These are phyloP conservation scores for Tricladium varicosporioides DNA, from an alignment of 2,329 filamentous ascomycete genomes.

Conservation along the genomic window DNA sequence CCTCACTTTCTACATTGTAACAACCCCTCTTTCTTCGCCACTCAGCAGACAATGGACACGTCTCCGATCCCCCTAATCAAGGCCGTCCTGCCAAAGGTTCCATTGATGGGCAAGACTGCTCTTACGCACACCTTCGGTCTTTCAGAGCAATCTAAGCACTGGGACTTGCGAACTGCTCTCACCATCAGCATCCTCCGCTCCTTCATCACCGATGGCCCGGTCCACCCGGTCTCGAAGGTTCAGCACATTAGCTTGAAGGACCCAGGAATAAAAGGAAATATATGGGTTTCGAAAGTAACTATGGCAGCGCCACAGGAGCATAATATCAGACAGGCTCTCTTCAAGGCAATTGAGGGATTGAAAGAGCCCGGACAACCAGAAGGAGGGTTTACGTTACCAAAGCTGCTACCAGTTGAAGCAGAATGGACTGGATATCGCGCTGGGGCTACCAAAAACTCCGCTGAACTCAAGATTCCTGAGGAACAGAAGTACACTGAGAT, in stretches of 20 bases:
- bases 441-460: conserved; percentile 47
- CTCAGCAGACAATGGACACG: conserved; percentile 19
- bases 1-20: neutral
- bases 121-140: conserved; percentile 63
- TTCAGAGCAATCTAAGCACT: conserved; percentile 70
- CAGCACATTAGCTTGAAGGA: conserved; percentile 65
- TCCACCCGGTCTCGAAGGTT: conserved; percentile 50
- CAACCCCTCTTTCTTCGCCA: neutral
- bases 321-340: conserved; percentile 56
- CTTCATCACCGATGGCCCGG: conserved; percentile 44
- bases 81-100: conserved; percentile 50
- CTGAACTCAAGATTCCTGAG: conserved; percentile 57
- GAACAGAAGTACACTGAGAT: conserved; percentile 62
- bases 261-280: conserved; percentile 68
- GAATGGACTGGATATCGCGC: conserved; percentile 75
- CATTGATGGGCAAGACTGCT: conserved; percentile 60
- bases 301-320: conserved; percentile 56
- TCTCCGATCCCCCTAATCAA: conserved; percentile 25
- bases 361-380: conserved; percentile 35
- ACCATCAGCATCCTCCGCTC: conserved; percentile 70
- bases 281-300: conserved; percentile 76
- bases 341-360: conserved; percentile 56
- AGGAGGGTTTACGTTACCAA: conserved; percentile 46
- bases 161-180: conserved; percentile 75
- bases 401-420: conserved; percentile 57